phyloP scores from a whole-genome alignment of 2,329 filamentous ascomycete species.

The Colletotrichum sp. region DNA sequence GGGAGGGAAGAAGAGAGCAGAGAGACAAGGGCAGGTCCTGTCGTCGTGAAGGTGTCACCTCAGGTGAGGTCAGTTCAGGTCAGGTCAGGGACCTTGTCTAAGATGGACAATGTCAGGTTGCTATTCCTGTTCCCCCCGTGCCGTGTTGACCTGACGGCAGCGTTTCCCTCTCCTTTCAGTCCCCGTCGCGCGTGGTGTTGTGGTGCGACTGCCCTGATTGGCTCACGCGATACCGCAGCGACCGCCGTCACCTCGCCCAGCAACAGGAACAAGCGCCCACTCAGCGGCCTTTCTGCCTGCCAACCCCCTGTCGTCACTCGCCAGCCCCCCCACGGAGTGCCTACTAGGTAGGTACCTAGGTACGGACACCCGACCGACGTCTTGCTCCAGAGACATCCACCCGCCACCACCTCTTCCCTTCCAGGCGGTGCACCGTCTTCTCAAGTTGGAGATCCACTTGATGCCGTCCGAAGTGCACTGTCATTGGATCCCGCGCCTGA shows the following conservation, averaged over 20 bases:
- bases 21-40: not conserved
- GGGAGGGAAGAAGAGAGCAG: not conserved
- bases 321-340: not conserved
- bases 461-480: not conserved
- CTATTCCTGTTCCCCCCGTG: not conserved
- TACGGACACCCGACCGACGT: not conserved
- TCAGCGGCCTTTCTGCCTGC: not conserved
- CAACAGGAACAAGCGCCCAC: conserved; percentile 20
- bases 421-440: not conserved
- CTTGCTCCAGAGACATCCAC: not conserved
- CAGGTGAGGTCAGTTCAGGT: not conserved
- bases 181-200: conserved; percentile 4
- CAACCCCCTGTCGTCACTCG: not conserved
- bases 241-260: conserved; percentile 8
- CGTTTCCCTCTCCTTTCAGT: not conserved
- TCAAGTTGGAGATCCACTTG: not conserved
- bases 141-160: conserved; percentile 3
- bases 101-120: not conserved
- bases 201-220: conserved; percentile 12
- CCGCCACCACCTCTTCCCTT: conserved; percentile 7
- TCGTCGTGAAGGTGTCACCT: conserved; percentile 15
- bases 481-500: conserved; percentile 3
- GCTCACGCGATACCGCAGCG: conserved; percentile 6
- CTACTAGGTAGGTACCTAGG: not conserved
- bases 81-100: not conserved